Percentiles rank a stretch among this genome's conserved stretches.
phyloP scores from a whole-genome alignment of 768 basidiomycete species.

The Pulveroboletus sp. region DNA sequence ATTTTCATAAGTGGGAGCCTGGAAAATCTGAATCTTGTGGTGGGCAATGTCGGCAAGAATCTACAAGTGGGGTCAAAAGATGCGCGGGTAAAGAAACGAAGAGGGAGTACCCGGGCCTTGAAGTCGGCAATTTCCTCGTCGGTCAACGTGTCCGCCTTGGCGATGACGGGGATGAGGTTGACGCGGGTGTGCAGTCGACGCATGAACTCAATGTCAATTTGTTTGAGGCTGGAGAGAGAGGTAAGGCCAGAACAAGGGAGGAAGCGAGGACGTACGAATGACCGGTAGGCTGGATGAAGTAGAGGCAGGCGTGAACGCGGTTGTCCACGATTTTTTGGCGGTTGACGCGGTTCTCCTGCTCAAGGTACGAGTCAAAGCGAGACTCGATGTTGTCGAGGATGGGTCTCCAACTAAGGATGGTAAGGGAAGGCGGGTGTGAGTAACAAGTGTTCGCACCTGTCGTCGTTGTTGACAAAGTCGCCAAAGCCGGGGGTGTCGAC shows the following conservation, averaged over 20 bases:
- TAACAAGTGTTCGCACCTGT: conserved; percentile 58
- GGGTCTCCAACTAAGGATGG: conserved; percentile 83
- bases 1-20: conserved; percentile 95
- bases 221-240: conserved; percentile 70
- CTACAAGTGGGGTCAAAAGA: conserved; percentile 37
- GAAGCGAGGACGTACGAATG: conserved; percentile 69
- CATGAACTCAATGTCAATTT: conserved; percentile 99
- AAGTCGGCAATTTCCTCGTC: conserved; percentile 93
- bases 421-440: conserved; percentile 12
- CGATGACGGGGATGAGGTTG: conserved; percentile 98
- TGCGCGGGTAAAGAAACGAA: not conserved
- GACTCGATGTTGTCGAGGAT: conserved; percentile 98
- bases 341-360: conserved; percentile 99
- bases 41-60: conserved; percentile 90
- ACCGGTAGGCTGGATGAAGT: conserved; percentile 98
- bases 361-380: conserved; percentile 95
- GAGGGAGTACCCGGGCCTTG: conserved; percentile 76
- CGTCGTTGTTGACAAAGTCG: conserved; percentile 99
- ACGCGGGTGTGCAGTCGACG: conserved; percentile 94
- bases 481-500: conserved; percentile 99
- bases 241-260: not conserved
- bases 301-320: conserved; percentile 96
- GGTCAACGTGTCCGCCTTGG: conserved; percentile 96
- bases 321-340: conserved; percentile 92
- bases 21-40: conserved; percentile 97